These are phyloP conservation scores for Neurospora tetraspora DNA, from an alignment of 495 filamentous ascomycete species.

Conservation along the genomic window DNA sequence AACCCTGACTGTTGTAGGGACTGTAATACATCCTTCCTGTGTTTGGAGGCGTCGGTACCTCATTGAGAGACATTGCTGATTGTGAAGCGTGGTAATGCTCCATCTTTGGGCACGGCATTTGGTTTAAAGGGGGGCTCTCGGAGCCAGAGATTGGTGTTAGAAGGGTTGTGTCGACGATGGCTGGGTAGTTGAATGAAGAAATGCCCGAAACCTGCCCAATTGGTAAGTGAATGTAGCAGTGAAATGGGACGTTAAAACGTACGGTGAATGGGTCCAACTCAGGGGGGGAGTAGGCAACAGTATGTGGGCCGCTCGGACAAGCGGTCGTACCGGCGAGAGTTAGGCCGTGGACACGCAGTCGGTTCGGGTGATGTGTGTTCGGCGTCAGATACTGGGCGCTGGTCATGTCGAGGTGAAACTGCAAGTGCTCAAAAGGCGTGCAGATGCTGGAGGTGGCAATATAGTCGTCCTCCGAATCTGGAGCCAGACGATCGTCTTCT, in stretches of 20 bases:
- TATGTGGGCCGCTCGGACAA: constrained; percentile 12
- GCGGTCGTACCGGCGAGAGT: constrained; percentile 9
- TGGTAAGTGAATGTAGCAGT: constrained; percentile 1
- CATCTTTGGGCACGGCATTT: constrained; percentile 26
- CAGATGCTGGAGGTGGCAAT: constrained; percentile 1
- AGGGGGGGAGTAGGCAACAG: constrained; percentile 14
- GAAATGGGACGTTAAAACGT: constrained; percentile 4
- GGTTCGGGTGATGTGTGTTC: constrained; percentile 11
- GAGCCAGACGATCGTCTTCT: constrained; percentile 8
- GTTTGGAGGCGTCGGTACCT: constrained; percentile 34
- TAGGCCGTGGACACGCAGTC: constrained; percentile 9
- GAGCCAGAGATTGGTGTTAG: constrained; percentile 36
- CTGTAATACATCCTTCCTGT: constrained; percentile 32
- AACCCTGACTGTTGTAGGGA: constrained; percentile 26
- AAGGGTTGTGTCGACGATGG: constrained; percentile 32
- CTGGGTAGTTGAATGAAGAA: constrained; percentile 35
- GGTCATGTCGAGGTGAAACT: constrained; percentile 22
- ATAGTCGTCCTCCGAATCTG: constrained; percentile 11
- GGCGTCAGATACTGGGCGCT: constrained; percentile 20
- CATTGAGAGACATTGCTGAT: constrained; percentile 19
- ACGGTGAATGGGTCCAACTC: constrained; percentile 24
- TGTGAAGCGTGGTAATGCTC: constrained; percentile 22
- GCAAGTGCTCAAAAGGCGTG: constrained; percentile 8
- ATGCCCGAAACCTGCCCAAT: constrained; percentile 22
- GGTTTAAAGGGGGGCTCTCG: constrained; percentile 33